A percentile compares a stretch with the other conserved stretches of the same genome.
Evolutionary conservation across 2,329 filamentous ascomycete genomes (phyloP).

Genomic region (Epichloe aotearoae): DNA sequence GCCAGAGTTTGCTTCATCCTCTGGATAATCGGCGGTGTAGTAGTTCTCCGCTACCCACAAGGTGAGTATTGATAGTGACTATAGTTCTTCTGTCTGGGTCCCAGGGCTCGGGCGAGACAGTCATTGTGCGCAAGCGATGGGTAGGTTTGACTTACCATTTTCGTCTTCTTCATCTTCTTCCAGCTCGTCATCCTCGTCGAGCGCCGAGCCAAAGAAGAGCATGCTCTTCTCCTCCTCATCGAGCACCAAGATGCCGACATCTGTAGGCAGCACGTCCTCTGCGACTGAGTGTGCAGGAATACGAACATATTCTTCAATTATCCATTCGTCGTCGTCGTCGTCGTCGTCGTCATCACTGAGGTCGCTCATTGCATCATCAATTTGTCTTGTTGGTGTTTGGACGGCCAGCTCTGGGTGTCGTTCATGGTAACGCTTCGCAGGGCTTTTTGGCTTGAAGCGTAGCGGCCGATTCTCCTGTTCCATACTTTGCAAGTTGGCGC

Average conservation of each 20-base stretch:
- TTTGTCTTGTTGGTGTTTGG: neutral
- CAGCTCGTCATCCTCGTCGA: conserved; percentile 48
- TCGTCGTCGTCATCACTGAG: conserved; percentile 31
- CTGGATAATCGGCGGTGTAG: conserved; percentile 68
- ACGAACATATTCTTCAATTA: conserved; percentile 52
- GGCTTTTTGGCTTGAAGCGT: conserved; percentile 43
- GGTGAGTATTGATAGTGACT: conserved; percentile 1
- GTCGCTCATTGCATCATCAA: conserved; percentile 25
- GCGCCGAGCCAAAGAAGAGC: conserved; percentile 46
- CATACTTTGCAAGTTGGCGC: conserved; percentile 34
- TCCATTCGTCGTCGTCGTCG: conserved; percentile 44
- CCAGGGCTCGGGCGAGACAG: neutral
- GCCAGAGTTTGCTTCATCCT: conserved; percentile 64
- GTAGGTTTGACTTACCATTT: conserved; percentile 34
- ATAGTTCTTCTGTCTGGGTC: neutral
- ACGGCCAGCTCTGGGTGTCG: conserved; percentile 32
- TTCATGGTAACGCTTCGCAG: conserved; percentile 40
- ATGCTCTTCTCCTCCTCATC: conserved; percentile 45
- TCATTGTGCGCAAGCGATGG: neutral
- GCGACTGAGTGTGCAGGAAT: conserved; percentile 39
- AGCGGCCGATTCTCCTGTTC: conserved; percentile 27
- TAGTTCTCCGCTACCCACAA: conserved; percentile 52
- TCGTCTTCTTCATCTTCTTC: conserved; percentile 50
- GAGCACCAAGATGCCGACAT: conserved; percentile 43
- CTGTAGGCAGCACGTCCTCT: conserved; percentile 32